Base-by-base conservation (phyloP, 2,329 filamentous ascomycete genomes). In the Thelonectria rubi region DNA sequence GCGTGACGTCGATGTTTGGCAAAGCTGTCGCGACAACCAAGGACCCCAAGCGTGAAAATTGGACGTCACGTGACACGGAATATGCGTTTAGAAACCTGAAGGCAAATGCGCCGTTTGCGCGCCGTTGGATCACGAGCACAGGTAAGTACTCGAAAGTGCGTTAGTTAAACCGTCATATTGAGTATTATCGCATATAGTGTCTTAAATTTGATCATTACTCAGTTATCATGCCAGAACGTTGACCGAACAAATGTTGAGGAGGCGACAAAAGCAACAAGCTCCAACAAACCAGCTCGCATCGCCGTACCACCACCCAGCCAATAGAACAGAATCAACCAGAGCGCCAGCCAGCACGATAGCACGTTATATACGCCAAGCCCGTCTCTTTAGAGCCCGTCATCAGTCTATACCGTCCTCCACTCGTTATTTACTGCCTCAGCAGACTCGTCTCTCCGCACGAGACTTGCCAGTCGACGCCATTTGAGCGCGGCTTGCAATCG, bases 341-440 rank as follows among this genome's bases (percentile, higher is more conserved):
- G 72, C 74, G 68, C 67, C 71, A 72, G 67, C 67, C 68, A 66
- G 72, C 69, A 70, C 69, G 65, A 70, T 71, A 67, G 68, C 69
- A 65, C 69, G 73, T 68, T 69, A 69, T 69, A 69, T 69, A 70
- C 69, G 70, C 69, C 66, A 70, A 68, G 67, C 68, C 70, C 64
- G 64, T 67, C 67, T 72, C 68, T 72, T 73, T 58, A 64, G 58
- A 66, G 55, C 64, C 53, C 45, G 55, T 65, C 65, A 56, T 72
- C 67, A 69, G 46, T 69, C 65, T 70, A 67, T 71, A 57, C 65
- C 60, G 57, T 68, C 68, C 69, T 69, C 65, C 68, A 65, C 65
- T 70, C 67, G 64, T 71, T 66, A 67, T 70, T 58, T 70, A 61
- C 70, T 68, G 65, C 65, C 55, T 51, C 50, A 50, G 64, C 64